Conservation (phyloP, 1,284 basidiomycete genomes). For the Puccinia novopanici region DNA sequence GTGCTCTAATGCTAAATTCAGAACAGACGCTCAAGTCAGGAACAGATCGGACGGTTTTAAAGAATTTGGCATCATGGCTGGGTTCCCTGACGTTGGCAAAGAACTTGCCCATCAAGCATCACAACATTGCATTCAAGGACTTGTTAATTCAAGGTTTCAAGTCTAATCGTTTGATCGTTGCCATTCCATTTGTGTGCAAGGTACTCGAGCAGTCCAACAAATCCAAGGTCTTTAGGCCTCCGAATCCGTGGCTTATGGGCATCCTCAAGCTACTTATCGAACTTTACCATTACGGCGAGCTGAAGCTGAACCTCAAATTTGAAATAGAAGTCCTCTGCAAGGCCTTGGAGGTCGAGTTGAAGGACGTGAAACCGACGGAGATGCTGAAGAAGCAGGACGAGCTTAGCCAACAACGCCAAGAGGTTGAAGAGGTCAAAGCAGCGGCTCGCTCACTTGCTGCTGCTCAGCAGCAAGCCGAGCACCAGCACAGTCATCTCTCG, state of each 20-base stretch:
- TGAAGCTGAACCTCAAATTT: conserved; percentile 96
- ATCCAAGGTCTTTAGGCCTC: conserved; percentile 88
- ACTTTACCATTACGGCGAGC: conserved; percentile 92
- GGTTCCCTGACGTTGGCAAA: conserved; percentile 89
- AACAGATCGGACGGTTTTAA: conserved; percentile 81
- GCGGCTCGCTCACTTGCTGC: conserved; percentile 1
- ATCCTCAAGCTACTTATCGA: conserved; percentile 88
- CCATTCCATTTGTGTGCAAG: conserved; percentile 98
- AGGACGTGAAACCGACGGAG: conserved; percentile 78
- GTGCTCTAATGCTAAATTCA: conserved; percentile 80
- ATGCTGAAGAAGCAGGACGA: conserved; percentile 24
- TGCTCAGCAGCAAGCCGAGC: conserved; percentile 20
- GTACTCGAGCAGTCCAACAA: conserved; percentile 85
- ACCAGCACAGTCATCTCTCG: conserved; percentile 18
- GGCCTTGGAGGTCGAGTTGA: conserved; percentile 82
- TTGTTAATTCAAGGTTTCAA: conserved; percentile 93
- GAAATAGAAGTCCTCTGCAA: conserved; percentile 98
- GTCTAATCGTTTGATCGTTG: conserved; percentile 83
- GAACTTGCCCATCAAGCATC: conserved; percentile 87
- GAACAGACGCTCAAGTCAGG: conserved; percentile 84
- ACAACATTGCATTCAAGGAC: conserved; percentile 94
- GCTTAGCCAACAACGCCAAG: conserved; percentile 30
- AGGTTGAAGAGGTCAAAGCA: conserved; percentile 10
- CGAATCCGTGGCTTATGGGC: conserved; percentile 98
- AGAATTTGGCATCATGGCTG: conserved; percentile 94